Evolutionary conservation across 805 yeast species (phyloP).

Genomic region (Wickerhamiella occidentalis): DNA sequence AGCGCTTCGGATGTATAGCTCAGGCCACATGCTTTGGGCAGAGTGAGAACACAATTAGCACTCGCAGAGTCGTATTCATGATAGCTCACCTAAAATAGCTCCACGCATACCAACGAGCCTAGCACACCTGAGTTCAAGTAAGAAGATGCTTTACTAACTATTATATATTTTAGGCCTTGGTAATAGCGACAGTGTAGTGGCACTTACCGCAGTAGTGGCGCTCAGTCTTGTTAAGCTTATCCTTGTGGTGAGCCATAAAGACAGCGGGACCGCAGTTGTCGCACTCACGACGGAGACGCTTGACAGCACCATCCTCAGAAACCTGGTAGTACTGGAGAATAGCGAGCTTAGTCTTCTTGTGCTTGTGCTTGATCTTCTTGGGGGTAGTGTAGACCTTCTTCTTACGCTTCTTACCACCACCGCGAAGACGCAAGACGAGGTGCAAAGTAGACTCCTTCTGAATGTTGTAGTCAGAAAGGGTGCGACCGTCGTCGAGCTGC

Average conservation of each 20-base stretch:
- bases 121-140: no score
- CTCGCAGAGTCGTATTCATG: no score
- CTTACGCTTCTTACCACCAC: conserved; percentile 99
- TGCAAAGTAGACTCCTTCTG: conserved; percentile 95
- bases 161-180: conserved; percentile 3
- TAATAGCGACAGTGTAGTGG: conserved; percentile 54
- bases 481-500: conserved; percentile 89
- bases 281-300: conserved; percentile 98
- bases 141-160: background rate
- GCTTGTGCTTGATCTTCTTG: conserved; percentile 99
- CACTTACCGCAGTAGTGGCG: conserved; percentile 99
- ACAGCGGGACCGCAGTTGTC: conserved; percentile 97
- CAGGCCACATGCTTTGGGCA: no score
- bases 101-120: no score
- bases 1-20: no score
- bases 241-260: conserved; percentile 93
- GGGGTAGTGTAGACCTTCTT: conserved; percentile 99
- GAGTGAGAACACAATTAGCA: no score
- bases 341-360: conserved; percentile 98
- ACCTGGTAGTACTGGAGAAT: conserved; percentile 99
- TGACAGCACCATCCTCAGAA: conserved; percentile 95
- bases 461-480: conserved; percentile 93
- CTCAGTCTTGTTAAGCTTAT: conserved; percentile 87
- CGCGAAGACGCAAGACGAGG: conserved; percentile 94
- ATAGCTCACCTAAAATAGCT: no score